phyloP scores from a whole-genome alignment of 305 asterid genomes.

The Solanum hybrid region DNA sequence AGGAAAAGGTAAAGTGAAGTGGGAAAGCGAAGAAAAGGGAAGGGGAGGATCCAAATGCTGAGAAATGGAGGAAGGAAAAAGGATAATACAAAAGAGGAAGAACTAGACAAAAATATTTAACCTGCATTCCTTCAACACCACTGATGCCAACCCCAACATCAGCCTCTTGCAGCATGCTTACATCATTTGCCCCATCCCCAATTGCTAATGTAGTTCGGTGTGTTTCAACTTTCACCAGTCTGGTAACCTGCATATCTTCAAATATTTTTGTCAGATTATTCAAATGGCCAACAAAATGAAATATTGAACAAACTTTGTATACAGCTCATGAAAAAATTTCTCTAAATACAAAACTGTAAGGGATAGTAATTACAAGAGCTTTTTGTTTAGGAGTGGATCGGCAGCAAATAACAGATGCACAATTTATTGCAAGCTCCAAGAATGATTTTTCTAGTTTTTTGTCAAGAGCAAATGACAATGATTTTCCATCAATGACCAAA shows the following conservation, averaged over 20 bases:
- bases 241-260: conserved; percentile 84
- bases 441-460: conserved; percentile 49
- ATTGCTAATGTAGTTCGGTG: conserved; percentile 78
- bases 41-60: neutral
- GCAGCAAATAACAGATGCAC: conserved; percentile 90
- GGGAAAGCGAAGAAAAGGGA: neutral
- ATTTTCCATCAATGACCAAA: conserved; percentile 80
- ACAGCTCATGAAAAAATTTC: neutral
- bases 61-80: neutral
- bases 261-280: conserved; percentile 36
- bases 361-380: conserved; percentile 67
- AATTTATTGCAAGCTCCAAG: conserved; percentile 67
- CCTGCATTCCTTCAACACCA: conserved; percentile 99
- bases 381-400: conserved; percentile 97
- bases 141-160: conserved; percentile 96
- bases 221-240: conserved; percentile 77
- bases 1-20: neutral
- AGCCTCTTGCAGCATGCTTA: conserved; percentile 99
- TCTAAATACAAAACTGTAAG: conserved; percentile 1
- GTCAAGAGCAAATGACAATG: conserved; percentile 57
- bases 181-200: conserved; percentile 99
- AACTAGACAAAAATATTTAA: conserved; percentile 8
- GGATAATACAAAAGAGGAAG: neutral
- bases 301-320: neutral
- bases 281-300: conserved; percentile 16